These are phyloP conservation scores for Penicillium corylophilum DNA, from an alignment of 2,329 filamentous ascomycete genomes.

Conservation along the genomic window DNA sequence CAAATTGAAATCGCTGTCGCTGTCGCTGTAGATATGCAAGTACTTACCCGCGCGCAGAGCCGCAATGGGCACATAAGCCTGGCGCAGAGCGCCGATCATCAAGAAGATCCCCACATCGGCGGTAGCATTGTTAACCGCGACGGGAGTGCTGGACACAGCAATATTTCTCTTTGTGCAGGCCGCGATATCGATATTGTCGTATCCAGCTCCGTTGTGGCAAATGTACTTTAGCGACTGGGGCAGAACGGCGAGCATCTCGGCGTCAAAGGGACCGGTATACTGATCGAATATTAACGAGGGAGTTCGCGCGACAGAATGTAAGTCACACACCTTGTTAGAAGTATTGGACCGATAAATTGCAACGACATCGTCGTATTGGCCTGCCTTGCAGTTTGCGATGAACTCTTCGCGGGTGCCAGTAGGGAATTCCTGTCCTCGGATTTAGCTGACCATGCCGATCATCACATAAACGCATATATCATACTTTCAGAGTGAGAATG, in stretches of 20 bases:
- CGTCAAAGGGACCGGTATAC: conserved; percentile 50
- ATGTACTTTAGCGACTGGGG: conserved; percentile 50
- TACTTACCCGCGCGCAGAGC: conserved; percentile 42
- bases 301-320: not conserved
- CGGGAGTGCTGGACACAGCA: conserved; percentile 46
- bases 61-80: conserved; percentile 43
- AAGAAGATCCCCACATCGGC: conserved; percentile 50
- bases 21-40: not conserved
- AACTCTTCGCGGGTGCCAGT: conserved; percentile 56
- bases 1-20: not conserved
- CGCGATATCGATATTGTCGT: conserved; percentile 59
- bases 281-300: conserved; percentile 9
- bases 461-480: not conserved
- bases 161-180: conserved; percentile 51
- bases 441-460: not conserved
- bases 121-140: conserved; percentile 49
- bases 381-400: conserved; percentile 54
- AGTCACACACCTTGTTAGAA: conserved; percentile 46
- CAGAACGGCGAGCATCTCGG: conserved; percentile 47
- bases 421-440: conserved; percentile 50
- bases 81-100: conserved; percentile 48
- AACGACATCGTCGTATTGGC: conserved; percentile 55
- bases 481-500: conserved; percentile 43
- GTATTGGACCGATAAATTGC: conserved; percentile 60
- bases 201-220: conserved; percentile 58